Base-by-base conservation (phyloP, 352 stramenopile genomes). In the Pythium rishiriense region DNA sequence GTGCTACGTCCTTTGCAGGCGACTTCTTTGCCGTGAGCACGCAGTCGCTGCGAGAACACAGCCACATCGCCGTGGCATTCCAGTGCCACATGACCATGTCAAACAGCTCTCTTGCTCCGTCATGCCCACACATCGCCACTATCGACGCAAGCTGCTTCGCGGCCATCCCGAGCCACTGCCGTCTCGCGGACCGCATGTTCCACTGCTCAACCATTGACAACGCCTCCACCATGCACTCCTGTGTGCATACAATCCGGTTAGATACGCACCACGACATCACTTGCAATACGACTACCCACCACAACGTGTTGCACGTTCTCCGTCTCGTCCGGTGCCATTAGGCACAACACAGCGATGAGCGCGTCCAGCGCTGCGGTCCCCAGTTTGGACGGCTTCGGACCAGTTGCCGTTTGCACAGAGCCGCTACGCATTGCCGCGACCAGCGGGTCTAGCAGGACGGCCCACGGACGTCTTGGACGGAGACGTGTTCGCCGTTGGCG, bases 61-160 rank as follows among this genome's bases (percentile, higher is more conserved):
- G 24, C 42, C 87, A 65, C 63, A 78, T 54, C 10, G 62, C 73
- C 1, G 67, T 72, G 26, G 71, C 59, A 15, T 73, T 78, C 84
- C 81, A 93, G 50, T 93, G 81, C 84, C 84, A 93, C n/a, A 64
- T 70, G 1, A 90, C 17, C 58, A 80, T 72, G 22, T 75, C 61
- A 6, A 79, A 6, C 9, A 45, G 57, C 33, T 29, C 64, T 41
- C 22, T 1, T 22, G 42, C 24, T 2, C 60, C 41, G 21, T 10
- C 50, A 2, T 8, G 21, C n/a, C n/a, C 53, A 17, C 17, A 52
- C 4, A 25, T 39, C n/a, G 26, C 22, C 52, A 55, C n/a, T 4
- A 66, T 11, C 11, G 52, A 55, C n/a, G 21, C 7, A 24, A 72
- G 58, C 12, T 67, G 43, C 7, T 19, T 14, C 17, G 47, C 48